Evolutionary conservation across 495 filamentous ascomycete genomes (phyloP), one percentile per base, ranked within the genome.

Genomic region (Annulohypoxylon bovei): DNA sequence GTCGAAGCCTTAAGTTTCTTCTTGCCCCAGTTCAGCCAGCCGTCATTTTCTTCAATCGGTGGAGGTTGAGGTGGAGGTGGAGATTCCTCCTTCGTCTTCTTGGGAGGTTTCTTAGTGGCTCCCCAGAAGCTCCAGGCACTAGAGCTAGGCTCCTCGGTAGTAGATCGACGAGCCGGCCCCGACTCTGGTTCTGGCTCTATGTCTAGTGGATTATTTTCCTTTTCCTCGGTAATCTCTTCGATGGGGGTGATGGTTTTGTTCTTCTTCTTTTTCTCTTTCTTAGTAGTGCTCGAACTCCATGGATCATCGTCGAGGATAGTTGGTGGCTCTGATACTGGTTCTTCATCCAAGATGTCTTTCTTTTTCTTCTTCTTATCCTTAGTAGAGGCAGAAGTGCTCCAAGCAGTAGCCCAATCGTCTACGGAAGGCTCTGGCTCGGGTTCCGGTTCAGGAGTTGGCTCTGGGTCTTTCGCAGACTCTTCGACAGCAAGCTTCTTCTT

Each of bases 261-360:
- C 44, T 69, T 65, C 59, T 81, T 81, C 59, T 81, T 81, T 68
- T 82, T 82, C 66, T 77, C 74, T 58, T 81, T 83, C 60, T 77
- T 79, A n/a, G 75, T 68, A 14, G 61, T 32, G n/a, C 74, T 71
- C 8, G 56, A 27, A 16, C 71, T 75, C 76, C 74, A 81, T 18
- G 69, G 53, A 37, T 79, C 71, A 27, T 71, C 69, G 8, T 76
- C 71, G 18, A 54, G 23, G 50, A 3, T n/a, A 20, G 32, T 9
- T 46, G 52, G 40, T 71, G 71, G 6, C 8, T 72, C 72, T 0
- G 71, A 50, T 52, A n/a, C n/a, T n/a, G n/a, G n/a, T 72, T 56
- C 28, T 62, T 72, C 59, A 32, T 68, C 59, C 20, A 72, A 16
- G 25, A 58, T 60, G 3, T 52, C 49, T 6, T 55, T 67, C 18